Evolutionary conservation across 306 rosid genomes (phyloP), one percentile per base, ranked within the genome.

Genomic region (Lotus japonicus): DNA sequence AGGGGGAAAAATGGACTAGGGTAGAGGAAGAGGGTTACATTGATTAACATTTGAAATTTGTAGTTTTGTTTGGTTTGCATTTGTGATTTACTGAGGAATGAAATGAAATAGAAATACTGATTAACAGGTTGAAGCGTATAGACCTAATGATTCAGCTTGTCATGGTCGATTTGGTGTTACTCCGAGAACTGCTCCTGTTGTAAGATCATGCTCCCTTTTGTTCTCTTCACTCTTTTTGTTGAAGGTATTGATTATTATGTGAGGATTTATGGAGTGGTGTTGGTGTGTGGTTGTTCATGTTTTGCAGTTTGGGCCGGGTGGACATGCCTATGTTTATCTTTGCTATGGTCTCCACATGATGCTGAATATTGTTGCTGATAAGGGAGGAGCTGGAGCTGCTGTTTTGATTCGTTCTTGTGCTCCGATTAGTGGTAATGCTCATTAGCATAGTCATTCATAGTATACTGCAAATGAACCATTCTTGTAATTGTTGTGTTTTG

Each of bases 361-460:
- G 98, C 72, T 92, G 33, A 88, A 89, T 76, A 71, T 89, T 68
- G 98, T 92, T 67, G 98, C 97, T 44, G 98, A 92, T 76, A 84
- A 88, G 81, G 94, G 83, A 76, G 97, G 97, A 39, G 81, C 66
- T 66, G 98, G 98, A 0, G 90, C 97, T 66, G 97, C 90, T 41
- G 87, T 94, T 55, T 79, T 94, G 78, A 86, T 94, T 68, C 95
- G 98, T 41, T 79, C 98, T 71, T 94, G 98, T 82, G 86, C 98
- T 76, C 98, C 98, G 53, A 42, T 94, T 70, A 71, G 73, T 12
- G 97, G 98, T 94, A 86, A 70, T 39, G 54, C 43, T 74, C 56
- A 28, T 48, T 61, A 21, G 4, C 43, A 52, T 16, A 17, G 19
- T 68, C 55, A 5, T 35, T 9, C 9, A 6, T 49, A 36, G 61